Percentiles rank a stretch among this genome's conserved stretches.
These are phyloP conservation scores for Zelonia costaricensis DNA, from an alignment of 208 protist genomes.

Conservation along the genomic window DNA sequence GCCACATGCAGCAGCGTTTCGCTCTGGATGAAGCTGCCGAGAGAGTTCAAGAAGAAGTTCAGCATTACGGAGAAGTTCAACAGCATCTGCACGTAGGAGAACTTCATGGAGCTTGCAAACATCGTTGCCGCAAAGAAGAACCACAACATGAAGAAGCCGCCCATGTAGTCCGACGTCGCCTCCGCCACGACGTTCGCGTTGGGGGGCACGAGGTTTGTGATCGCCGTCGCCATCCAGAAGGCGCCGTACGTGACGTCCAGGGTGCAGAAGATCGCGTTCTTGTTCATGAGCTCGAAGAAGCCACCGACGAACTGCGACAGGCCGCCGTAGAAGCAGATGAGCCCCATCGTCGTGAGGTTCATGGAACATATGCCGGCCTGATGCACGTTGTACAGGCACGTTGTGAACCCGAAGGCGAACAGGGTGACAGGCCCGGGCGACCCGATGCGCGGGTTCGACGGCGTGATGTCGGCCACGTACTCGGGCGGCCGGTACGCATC, in stretches of 20 bases:
- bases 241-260: conserved; percentile 40
- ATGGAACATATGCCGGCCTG: conserved; percentile 40
- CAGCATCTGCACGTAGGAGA: conserved; percentile 23
- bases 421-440: conserved; percentile 44
- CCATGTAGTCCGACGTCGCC: conserved; percentile 15
- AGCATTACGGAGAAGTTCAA: conserved; percentile 27
- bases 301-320: conserved; percentile 51
- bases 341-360: conserved; percentile 25
- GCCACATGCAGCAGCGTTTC: conserved; percentile 35
- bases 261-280: conserved; percentile 52
- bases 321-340: conserved; percentile 55
- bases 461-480: conserved; percentile 8
- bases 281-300: conserved; percentile 41
- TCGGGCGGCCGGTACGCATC: conserved; percentile 7
- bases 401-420: conserved; percentile 62
- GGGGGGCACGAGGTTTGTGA: conserved; percentile 13
- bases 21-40: conserved; percentile 31
- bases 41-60: conserved; percentile 45
- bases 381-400: conserved; percentile 53
- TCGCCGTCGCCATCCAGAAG: conserved; percentile 49
- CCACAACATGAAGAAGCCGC: conserved; percentile 30
- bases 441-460: conserved; percentile 19
- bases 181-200: background rate
- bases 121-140: conserved; percentile 30
- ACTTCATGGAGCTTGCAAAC: conserved; percentile 29